Evolutionary conservation across 75 land plant species (phyloP), one percentile per base, ranked within the genome.

Genomic region (Cupressus sempervirens): DNA sequence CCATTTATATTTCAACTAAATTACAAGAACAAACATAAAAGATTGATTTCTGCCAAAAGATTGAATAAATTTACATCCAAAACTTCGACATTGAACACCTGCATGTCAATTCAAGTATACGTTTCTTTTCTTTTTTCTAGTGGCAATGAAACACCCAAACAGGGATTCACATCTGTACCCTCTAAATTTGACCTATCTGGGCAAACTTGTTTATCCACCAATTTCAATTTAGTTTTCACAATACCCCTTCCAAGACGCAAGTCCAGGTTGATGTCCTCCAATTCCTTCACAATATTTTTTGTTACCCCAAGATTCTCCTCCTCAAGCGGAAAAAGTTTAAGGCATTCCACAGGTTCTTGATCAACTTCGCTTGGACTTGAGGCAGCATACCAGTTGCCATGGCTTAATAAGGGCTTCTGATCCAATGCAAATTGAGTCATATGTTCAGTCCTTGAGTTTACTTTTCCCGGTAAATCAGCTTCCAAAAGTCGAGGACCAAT

Each of bases 251-350:
- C 81, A 79, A 79, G 81, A 79, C 81, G 11, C 48, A 79, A 45
- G 30, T 79, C 81, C 81, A 79, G 46, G 30, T 79, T n/a, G 40
- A 79, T 45, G 50, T 79, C 81, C 81, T 50, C 2, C 40, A 38
- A 79, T 46, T 79, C 7, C 45, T 45, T 79, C 13, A 79, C 50
- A 43, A 79, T 48, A 41, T 2, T 43, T 79, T 45, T 79, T 43
- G 48, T 23, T 46, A n/a, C 20, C 32, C 81, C 81, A 79, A 79
- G 81, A 79, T 43, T 79, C 50, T 79, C 81, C 46, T 79, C 81
- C 81, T 79, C 81, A 3, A 79, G 81, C 45, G 81, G 81, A 79
- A 79, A 79, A 41, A 79, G 81, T 79, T 79, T 12, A 26, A 79
- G 81, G 50, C 43, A 79, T 41, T 38, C 30, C 45, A 45, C 48